Evolutionary conservation across 176 grass and related monocot species (phyloP).

Genomic region (Zea mays): Zm-B73-REFERENCE-NAM-5.0 NC_050100.1:66039001-66039500

Average conservation of each 20-base stretch:
- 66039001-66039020: too few relatives aligned
- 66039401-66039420: conserved; percentile 19
- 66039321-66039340: conserved; percentile 16
- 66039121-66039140: too few relatives aligned
- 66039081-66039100: too few relatives aligned
- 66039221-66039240: conserved; percentile 26
- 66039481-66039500: conserved; percentile 66
- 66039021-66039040: too few relatives aligned
- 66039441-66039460: neutral
- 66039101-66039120: too few relatives aligned
- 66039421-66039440: conserved; percentile 44
- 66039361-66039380: neutral
- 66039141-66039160: neutral
- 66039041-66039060: too few relatives aligned
- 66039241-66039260: conserved; percentile 8
- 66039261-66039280: neutral
- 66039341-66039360: conserved; percentile 14
- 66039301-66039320: conserved; percentile 20
- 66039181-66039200: conserved; percentile 8
- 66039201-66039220: conserved; percentile 2
- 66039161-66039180: conserved; percentile 5
- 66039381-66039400: conserved; percentile 1
- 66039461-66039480: conserved; percentile 49
- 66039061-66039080: too few relatives aligned
- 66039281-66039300: conserved; percentile 10